Conservation (phyloP, 495 filamentous ascomycete species). For the Acidiella bohemica region DNA sequence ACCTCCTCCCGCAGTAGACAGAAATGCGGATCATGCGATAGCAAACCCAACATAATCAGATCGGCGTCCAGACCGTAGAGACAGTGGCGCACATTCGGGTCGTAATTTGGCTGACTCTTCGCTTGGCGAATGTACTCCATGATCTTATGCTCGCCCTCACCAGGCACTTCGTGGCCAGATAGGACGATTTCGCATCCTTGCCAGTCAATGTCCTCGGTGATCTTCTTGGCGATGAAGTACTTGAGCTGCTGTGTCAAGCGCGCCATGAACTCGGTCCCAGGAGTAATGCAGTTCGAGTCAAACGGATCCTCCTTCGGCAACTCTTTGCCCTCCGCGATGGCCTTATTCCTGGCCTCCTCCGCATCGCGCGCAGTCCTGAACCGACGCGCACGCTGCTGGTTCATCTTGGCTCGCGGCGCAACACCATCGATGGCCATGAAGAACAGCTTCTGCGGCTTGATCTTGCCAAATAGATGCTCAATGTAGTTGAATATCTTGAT, state of each 20-base stretch:
- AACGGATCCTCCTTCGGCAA: slow-evolving; percentile 93
- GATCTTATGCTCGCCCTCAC: slow-evolving; percentile 98
- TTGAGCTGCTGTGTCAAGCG: slow-evolving; percentile 86
- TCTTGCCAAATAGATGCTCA: slow-evolving; percentile 96
- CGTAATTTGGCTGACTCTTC: slow-evolving; percentile 86
- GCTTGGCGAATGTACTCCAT: slow-evolving; percentile 99
- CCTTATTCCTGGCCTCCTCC: slow-evolving; percentile 79
- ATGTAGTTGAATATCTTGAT: slow-evolving; percentile 99
- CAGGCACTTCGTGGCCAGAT: slow-evolving; percentile 97
- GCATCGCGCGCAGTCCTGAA: slow-evolving; percentile 91
- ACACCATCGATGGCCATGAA: slow-evolving; percentile 99
- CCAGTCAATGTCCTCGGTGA: slow-evolving; percentile 94
- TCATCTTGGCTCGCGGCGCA: slow-evolving; percentile 98
- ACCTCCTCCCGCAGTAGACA: slow-evolving; percentile 95
- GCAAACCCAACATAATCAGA: slow-evolving; percentile 92
- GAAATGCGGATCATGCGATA: slow-evolving; percentile 97
- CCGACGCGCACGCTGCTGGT: slow-evolving; percentile 89
- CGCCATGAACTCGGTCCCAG: slow-evolving; percentile 96
- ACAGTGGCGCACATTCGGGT: slow-evolving; percentile 93
- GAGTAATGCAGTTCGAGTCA: slow-evolving; percentile 98
- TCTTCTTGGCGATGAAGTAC: slow-evolving; percentile 98
- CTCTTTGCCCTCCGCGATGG: slow-evolving; percentile 71
- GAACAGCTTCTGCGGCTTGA: slow-evolving; percentile 94
- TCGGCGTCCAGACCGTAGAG: slow-evolving; percentile 96
- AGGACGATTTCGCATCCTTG: slow-evolving; percentile 81